Base-by-base conservation (phyloP, 306 rosid genomes). In the Rosa rugosa region DNA sequence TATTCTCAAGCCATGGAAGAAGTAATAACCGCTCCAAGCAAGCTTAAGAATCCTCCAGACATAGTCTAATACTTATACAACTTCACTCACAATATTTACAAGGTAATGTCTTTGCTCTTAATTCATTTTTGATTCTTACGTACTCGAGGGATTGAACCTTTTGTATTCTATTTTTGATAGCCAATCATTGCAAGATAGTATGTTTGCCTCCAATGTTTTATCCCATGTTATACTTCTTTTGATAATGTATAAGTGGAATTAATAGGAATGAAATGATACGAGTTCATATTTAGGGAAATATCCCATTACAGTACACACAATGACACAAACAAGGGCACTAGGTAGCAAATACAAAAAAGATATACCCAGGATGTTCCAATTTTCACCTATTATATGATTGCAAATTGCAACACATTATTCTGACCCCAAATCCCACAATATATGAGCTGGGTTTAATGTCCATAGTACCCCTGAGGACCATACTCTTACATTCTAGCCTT, bases 1-100 rank as follows among this genome's bases (percentile, higher is more conserved):
- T 11, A 72, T 92, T 53, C 56, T 84, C 47, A 89, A 92, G 78
- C 97, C 97, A 65, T 87, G 97, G 97, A 93, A 87, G 85, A 73
- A 83, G 45, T 4, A 53, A 73, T 4, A 38, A 59, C n/a, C 56
- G 8, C 27, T 14, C 44, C 8, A 36, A 34, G 31, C 11, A 47
- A 31, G 46, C 59, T 45, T 18, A 13, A 18, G 71, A 75, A 9
- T 60, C 53, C 20, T 34, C 11, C 70, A 44, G 57, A 60, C 13
- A 4, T 42, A 13, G 11, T 16, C 1, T 25, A 25, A 66, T 66
- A 38, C 71, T 66, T 18, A 42, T 18, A 66, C 71, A 40, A 16
- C 57, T 41, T 23, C 27, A 45, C 60, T 34, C 47, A 14, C 13
- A 44, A 45, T 31, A 75, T 62, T 44, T 12, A 75, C 45, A 62